Percentiles rank a stretch among this genome's conserved stretches.
phyloP scores from a whole-genome alignment of 2,329 filamentous ascomycete species.

The Fusarium tuaranense region DNA sequence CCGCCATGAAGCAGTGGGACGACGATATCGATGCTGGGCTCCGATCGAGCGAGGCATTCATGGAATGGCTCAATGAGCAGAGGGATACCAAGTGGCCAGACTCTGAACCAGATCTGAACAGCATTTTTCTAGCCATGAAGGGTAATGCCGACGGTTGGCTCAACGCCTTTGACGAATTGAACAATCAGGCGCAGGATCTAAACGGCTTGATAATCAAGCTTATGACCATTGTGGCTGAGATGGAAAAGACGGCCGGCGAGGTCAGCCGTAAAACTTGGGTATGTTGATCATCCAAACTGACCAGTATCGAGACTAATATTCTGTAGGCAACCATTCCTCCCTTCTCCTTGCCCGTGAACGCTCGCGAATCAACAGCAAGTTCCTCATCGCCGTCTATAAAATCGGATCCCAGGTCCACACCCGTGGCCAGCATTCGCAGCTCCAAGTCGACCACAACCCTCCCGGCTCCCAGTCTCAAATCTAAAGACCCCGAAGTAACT shows the following conservation, averaged over 20 bases:
- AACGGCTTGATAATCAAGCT: conserved; percentile 78
- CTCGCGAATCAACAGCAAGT: conserved; percentile 20
- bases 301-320: conserved; percentile 20
- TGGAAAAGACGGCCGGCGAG: conserved; percentile 85
- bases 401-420: conserved; percentile 20
- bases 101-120: conserved; percentile 68
- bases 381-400: conserved; percentile 21
- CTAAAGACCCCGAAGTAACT: conserved; percentile 34
- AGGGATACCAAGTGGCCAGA: conserved; percentile 70
- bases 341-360: conserved; percentile 37
- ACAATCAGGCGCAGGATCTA: conserved; percentile 77
- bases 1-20: conserved; percentile 80
- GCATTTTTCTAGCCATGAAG: conserved; percentile 90
- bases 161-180: conserved; percentile 80
- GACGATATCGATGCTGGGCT: conserved; percentile 84
- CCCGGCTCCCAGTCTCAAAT: not conserved
- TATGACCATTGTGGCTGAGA: conserved; percentile 82
- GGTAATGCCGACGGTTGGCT: conserved; percentile 94
- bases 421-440: conserved; percentile 37
- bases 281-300: conserved; percentile 49
- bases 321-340: conserved; percentile 41
- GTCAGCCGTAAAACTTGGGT: conserved; percentile 84
- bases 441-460: conserved; percentile 25
- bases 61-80: conserved; percentile 78
- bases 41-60: conserved; percentile 80